Conservation (phyloP, 208 protist genomes). For the Leishmania tropica region DNA sequence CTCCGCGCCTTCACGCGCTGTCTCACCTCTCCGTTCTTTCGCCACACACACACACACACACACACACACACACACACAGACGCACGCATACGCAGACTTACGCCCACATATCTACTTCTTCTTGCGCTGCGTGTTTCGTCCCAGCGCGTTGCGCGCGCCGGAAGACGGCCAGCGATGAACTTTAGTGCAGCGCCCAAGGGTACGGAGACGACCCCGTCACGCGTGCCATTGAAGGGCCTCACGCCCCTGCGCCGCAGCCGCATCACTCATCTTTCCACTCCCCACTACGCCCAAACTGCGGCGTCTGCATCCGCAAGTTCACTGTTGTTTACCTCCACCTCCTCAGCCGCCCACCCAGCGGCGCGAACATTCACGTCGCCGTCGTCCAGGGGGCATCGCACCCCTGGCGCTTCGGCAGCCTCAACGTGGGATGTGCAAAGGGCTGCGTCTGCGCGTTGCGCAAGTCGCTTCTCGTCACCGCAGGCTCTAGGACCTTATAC, state of each 20-base stretch:
- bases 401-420: background rate
- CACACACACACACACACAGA: background rate
- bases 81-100: background rate
- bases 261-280: conserved; percentile 19
- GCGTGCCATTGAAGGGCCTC: background rate
- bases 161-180: background rate
- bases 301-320: background rate
- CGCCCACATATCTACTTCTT: background rate
- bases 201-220: background rate
- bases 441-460: conserved; percentile 1
- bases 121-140: background rate
- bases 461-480: background rate
- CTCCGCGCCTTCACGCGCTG: no score
- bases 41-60: background rate
- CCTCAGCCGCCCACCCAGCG: background rate
- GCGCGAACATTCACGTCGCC: background rate
- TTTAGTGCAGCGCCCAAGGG: background rate
- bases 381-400: background rate
- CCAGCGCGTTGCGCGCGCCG: background rate
- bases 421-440: background rate
- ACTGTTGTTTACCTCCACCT: background rate
- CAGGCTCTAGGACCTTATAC: background rate
- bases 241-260: conserved; percentile 14
- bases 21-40: background rate
- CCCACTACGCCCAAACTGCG: background rate